These are phyloP conservation scores for Scutellaria galericulata DNA, from an alignment of 257 asterid genomes.

Conservation along the genomic window DNA sequence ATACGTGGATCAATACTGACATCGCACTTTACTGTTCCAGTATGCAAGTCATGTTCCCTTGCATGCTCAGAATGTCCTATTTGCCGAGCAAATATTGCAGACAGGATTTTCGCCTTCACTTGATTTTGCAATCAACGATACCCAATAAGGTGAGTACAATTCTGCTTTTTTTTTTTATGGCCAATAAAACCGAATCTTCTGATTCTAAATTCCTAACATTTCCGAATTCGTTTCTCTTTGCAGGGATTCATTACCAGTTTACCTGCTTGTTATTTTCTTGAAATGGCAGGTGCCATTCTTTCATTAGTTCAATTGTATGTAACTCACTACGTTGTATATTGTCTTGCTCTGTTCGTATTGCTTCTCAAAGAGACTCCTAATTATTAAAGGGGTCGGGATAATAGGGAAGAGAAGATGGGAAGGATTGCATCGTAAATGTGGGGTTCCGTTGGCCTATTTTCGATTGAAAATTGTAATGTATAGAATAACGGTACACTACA, in stretches of 20 bases:
- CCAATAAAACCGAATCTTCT: neutral
- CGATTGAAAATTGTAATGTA: conserved; percentile 31
- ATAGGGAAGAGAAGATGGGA: neutral
- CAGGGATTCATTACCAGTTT: conserved; percentile 45
- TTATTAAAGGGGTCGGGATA: neutral
- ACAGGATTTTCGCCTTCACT: conserved; percentile 81
- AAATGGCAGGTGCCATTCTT: conserved; percentile 67
- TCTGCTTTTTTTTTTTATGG: neutral
- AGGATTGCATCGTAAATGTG: conserved; percentile 1
- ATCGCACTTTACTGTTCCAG: conserved; percentile 49
- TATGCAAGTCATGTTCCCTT: conserved; percentile 90
- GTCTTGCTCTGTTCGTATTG: conserved; percentile 32
- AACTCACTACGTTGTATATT: conserved; percentile 43
- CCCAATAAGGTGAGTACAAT: conserved; percentile 33
- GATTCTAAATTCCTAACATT: neutral
- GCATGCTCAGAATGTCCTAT: conserved; percentile 94
- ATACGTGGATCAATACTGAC: conserved; percentile 30
- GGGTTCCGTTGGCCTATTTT: conserved; percentile 16
- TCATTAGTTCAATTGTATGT: conserved; percentile 61
- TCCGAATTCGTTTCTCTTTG: conserved; percentile 7
- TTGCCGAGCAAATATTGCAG: conserved; percentile 74
- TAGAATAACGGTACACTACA: conserved; percentile 22
- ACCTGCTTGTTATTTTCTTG: conserved; percentile 43
- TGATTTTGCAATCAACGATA: conserved; percentile 39
- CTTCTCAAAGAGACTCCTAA: conserved; percentile 35